Conservation (phyloP, 2,329 filamentous ascomycete species). For the Aspergillus sp. region DNA sequence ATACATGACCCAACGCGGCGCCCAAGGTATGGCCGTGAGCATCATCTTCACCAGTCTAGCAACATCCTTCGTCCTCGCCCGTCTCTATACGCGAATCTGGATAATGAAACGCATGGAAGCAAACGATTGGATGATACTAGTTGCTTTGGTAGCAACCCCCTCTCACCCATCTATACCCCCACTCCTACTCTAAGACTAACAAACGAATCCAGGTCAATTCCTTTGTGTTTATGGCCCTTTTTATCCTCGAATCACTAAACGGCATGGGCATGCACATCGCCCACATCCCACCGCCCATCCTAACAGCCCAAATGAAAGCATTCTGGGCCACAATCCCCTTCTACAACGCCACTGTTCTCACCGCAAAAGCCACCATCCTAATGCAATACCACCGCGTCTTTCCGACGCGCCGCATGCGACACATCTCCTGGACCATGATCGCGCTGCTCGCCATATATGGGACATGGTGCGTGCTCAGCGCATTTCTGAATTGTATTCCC, state of each 20-base stretch:
- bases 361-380: constrained; percentile 44
- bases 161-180: no score
- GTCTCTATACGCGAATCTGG: constrained; percentile 26
- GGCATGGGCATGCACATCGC: constrained; percentile 31
- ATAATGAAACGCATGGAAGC: constrained; percentile 27
- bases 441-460: constrained; percentile 27
- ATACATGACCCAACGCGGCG: constrained; percentile 21
- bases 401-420: constrained; percentile 26
- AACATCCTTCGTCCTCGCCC: constrained; percentile 21
- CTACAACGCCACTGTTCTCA: constrained; percentile 31
- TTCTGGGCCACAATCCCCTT: constrained; percentile 35
- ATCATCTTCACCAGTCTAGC: constrained; percentile 27
- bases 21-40: constrained; percentile 21
- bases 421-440: constrained; percentile 34
- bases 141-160: constrained; percentile 23
- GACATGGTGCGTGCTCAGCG: constrained; percentile 30
- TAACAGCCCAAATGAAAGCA: constrained; percentile 28
- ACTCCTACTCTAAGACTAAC: no score
- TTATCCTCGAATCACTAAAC: constrained; percentile 26
- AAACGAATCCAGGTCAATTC: constrained; percentile 20
- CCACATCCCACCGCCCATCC: constrained; percentile 23
- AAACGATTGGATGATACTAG: constrained; percentile 32
- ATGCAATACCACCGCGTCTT: constrained; percentile 45
- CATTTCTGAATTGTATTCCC: constrained; percentile 31
- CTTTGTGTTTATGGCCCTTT: constrained; percentile 29